Evolutionary conservation across 768 basidiomycete species (phyloP).

Genomic region (Lactifluus piperatus): DNA sequence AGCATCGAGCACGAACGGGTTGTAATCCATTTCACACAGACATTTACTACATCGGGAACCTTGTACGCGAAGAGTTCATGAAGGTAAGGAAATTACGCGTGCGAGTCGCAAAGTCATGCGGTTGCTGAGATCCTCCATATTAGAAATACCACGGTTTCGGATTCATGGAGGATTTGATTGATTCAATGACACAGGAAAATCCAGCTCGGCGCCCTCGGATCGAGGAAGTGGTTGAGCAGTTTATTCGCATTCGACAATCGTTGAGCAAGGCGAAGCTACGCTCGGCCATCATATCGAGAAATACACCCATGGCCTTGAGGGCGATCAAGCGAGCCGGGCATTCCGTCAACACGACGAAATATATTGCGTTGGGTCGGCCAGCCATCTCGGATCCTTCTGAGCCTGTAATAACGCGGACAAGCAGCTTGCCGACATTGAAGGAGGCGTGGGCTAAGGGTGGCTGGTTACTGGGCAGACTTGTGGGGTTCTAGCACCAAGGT

Average conservation of each 20-base stretch:
- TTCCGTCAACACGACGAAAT: conserved; percentile 17
- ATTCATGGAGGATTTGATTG: not conserved
- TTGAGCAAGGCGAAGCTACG: not conserved
- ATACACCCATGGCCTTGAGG: not conserved
- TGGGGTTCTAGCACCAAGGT: not conserved
- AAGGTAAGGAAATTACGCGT: not conserved
- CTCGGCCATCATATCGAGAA: not conserved
- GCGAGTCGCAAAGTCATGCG: not conserved
- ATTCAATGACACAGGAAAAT: not conserved
- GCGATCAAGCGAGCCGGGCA: not conserved
- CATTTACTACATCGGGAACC: not conserved
- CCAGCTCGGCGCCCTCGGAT: not conserved
- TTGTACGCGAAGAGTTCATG: not conserved
- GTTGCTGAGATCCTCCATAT: not conserved
- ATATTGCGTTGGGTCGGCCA: conserved; percentile 35
- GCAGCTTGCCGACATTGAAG: not conserved
- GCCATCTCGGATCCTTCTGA: conserved; percentile 33
- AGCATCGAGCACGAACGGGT: not conserved
- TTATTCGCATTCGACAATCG: not conserved
- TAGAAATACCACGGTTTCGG: not conserved
- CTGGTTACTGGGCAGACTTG: not conserved
- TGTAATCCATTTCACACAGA: not conserved
- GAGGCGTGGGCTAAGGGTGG: not conserved
- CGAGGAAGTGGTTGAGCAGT: not conserved
- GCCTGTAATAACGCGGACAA: not conserved